These are phyloP conservation scores for Xylariaceae sp. DNA, from an alignment of 2,329 filamentous ascomycete genomes.

Conservation along the genomic window DNA sequence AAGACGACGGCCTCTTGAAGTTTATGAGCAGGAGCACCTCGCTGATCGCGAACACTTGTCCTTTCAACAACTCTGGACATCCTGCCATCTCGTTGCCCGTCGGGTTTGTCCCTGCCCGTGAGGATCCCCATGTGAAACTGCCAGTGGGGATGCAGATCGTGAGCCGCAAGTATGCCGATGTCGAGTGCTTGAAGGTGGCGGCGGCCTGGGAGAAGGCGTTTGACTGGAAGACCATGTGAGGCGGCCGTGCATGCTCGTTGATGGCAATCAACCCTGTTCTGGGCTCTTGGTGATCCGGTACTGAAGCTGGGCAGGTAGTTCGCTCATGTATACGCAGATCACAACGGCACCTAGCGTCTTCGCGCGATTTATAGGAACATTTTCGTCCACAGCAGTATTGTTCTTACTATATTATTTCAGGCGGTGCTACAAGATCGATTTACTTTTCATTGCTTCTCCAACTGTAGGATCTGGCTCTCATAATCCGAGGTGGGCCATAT, in stretches of 20 bases:
- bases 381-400: too few species aligned
- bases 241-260: too few species aligned
- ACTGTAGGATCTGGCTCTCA: conserved; percentile 51
- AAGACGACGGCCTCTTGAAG: conserved; percentile 11
- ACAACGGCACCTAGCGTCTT: too few species aligned
- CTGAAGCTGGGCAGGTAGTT: too few species aligned
- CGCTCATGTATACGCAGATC: too few species aligned
- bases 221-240: conserved; percentile 20
- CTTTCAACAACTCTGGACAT: conserved; percentile 22
- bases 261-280: too few species aligned
- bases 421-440: too few species aligned
- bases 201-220: conserved; percentile 25
- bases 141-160: conserved; percentile 25
- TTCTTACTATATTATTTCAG: too few species aligned
- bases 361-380: too few species aligned
- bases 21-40: conserved; percentile 11
- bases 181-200: conserved; percentile 21
- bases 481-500: conserved; percentile 46
- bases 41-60: conserved; percentile 20
- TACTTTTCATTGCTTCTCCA: conserved; percentile 41
- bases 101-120: conserved; percentile 23
- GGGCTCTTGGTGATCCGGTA: too few species aligned
- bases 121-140: conserved; percentile 21
- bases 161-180: conserved; percentile 22
- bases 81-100: conserved; percentile 25